Evolutionary conservation across 345 rosid genomes (phyloP), one percentile per base, ranked within the genome.

Genomic region (Lepidium aucheri): DNA sequence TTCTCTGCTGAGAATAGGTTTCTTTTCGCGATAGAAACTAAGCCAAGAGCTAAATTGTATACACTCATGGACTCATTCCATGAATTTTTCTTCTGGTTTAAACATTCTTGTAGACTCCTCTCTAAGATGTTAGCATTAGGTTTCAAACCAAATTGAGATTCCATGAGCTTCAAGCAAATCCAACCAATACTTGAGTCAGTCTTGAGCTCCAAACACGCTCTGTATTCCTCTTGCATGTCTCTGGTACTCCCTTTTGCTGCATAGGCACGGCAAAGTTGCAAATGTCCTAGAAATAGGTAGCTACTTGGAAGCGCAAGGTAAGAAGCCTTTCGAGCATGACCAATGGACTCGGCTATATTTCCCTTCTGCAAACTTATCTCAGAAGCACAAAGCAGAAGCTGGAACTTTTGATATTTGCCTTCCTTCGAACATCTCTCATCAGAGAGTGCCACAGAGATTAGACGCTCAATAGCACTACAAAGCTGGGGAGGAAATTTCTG

Each of bases 381-480:
- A 60, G 99, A 82, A 68, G 87, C 86, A 69, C 92, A 88, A 60
- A 94, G 94, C 54, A 86, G 73, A 81, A 90, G 88, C 83, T 84
- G 96, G 69, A 94, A 85, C 79, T 85, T 90, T 63, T 82, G 85
- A 63, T 86, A 85, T 40, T 67, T 83, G 38, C 72, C 78, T 54
- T 75, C 76, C 58, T 52, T 63, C 3, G 74, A 73, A 74, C 77
- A 78, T 13, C 64, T 70, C 69, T 85, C 86, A 76, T 78, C 74
- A 35, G 88, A 81, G 72, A 85, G 86, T 26, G 86, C 87, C 69
- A 81, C 76, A 30, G 42, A 11, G 50, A 88, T 69, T 24, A 88
- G 81, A 68, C 88, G 78, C 50, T 80, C 69, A 65, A 94, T 74
- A 40, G 71, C 64, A 36, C 42, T 67, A 53, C 92, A 84, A 14